phyloP scores from a whole-genome alignment of 169 alveolate genomes.

The Babesia bigemina region DNA sequence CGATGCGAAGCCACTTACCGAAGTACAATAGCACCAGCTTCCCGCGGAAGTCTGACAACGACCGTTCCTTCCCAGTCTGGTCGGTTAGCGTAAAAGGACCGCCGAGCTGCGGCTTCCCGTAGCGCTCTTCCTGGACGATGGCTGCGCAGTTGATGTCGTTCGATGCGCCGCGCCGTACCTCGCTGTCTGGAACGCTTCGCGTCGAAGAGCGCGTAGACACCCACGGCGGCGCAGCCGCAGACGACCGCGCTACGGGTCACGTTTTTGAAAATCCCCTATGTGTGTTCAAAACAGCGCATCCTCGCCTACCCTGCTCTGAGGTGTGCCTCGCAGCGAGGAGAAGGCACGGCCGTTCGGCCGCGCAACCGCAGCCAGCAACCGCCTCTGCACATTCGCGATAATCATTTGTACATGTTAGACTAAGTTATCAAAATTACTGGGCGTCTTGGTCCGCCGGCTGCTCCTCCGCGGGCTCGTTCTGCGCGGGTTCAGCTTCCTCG shows the following conservation, averaged over 20 bases:
- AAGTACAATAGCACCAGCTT: slow-evolving; percentile 66
- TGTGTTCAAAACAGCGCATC: neutral
- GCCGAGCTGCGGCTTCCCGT: slow-evolving; percentile 84
- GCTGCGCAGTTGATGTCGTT: slow-evolving; percentile 18
- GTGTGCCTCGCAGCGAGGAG: slow-evolving; percentile 6
- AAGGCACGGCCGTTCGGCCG: slow-evolving; percentile 10
- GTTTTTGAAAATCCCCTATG: slow-evolving; percentile 17
- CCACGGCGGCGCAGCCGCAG: slow-evolving; percentile 27
- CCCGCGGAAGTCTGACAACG: slow-evolving; percentile 65
- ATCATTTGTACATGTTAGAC: slow-evolving; percentile 3
- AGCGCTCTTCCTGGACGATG: slow-evolving; percentile 47
- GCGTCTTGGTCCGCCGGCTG: slow-evolving; percentile 9
- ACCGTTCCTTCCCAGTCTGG: slow-evolving; percentile 63
- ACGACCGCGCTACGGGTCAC: neutral
- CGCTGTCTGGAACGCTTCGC: slow-evolving; percentile 10
- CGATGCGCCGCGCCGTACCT: slow-evolving; percentile 3
- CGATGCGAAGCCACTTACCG: slow-evolving; percentile 24
- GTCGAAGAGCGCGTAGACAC: slow-evolving; percentile 25
- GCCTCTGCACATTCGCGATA: neutral
- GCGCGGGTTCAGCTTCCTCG: slow-evolving; percentile 56
- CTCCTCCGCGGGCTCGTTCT: slow-evolving; percentile 51
- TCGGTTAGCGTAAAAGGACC: slow-evolving; percentile 82
- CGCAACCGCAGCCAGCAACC: neutral
- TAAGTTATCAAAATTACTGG: slow-evolving; percentile 1
- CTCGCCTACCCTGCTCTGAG: slow-evolving; percentile 7